Evolutionary conservation across 176 grass and related monocot species (phyloP).

Genomic region (Triticum monococcum): DNA sequence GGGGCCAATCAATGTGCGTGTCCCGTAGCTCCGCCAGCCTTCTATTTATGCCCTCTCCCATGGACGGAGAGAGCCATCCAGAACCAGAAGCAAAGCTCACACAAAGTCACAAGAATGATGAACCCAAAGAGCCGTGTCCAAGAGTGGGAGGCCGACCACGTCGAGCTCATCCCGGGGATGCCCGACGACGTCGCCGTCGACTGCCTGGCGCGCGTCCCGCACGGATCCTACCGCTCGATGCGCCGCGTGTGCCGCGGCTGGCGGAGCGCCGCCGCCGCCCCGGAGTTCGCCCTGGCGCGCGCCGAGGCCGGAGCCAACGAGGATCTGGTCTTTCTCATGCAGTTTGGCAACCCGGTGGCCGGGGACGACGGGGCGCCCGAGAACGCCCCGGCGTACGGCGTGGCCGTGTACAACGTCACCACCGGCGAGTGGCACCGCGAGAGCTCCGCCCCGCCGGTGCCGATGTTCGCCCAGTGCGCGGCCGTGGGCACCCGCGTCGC

Average conservation of each 20-base stretch:
- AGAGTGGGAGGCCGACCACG: not conserved
- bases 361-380: constrained; percentile 14
- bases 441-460: constrained; percentile 36
- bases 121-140: not conserved
- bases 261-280: constrained; percentile 40
- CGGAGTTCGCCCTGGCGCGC: constrained; percentile 36
- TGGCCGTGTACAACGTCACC: constrained; percentile 63
- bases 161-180: constrained; percentile 77
- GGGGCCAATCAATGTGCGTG: not conserved
- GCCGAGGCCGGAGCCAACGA: constrained; percentile 29
- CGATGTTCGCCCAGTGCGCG: constrained; percentile 60
- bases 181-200: constrained; percentile 86
- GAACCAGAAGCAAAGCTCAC: not conserved
- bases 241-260: constrained; percentile 74
- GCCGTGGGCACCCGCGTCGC: constrained; percentile 46
- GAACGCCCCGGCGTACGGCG: constrained; percentile 14
- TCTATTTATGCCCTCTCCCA: constrained; percentile 23
- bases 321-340: constrained; percentile 43
- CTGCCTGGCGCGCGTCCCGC: constrained; percentile 77
- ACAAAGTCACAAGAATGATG: constrained; percentile 21
- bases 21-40: not conserved
- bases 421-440: constrained; percentile 62
- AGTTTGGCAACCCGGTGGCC: constrained; percentile 35
- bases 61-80: not conserved
- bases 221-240: constrained; percentile 43